These are phyloP conservation scores for Solanum chiquidenum DNA, from an alignment of 257 asterid genomes.

Conservation along the genomic window DNA sequence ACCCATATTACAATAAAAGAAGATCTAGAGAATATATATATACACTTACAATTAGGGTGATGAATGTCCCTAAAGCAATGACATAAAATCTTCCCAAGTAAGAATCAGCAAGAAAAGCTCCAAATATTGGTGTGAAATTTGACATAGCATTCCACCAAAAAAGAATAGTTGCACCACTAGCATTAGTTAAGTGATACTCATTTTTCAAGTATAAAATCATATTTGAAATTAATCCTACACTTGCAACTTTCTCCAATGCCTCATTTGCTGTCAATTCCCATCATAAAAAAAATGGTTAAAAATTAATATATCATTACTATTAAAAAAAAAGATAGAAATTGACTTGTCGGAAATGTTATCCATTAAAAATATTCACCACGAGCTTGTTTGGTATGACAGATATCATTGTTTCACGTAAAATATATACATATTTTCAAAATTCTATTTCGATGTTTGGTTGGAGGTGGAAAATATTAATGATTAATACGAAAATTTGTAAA, in stretches of 20 bases:
- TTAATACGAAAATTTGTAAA: too few relatives aligned
- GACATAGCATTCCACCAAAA: slow-evolving; percentile 56
- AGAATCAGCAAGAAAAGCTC: slow-evolving; percentile 80
- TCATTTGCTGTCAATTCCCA: slow-evolving; percentile 45
- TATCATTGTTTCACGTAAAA: neutral
- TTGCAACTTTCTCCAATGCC: slow-evolving; percentile 66
- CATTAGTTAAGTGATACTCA: slow-evolving; percentile 40
- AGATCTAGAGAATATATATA: neutral
- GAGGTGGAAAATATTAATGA: neutral
- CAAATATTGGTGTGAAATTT: slow-evolving; percentile 56
- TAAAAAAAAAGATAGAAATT: neutral
- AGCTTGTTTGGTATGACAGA: neutral
- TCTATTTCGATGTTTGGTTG: neutral
- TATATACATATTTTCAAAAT: neutral
- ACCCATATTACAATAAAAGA: neutral
- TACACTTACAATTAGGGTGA: slow-evolving; percentile 31
- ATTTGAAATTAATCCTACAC: slow-evolving; percentile 46
- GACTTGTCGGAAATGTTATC: neutral
- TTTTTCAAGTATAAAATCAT: slow-evolving; percentile 44
- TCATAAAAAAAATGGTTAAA: neutral
- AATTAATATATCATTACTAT: neutral
- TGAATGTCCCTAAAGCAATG: slow-evolving; percentile 34
- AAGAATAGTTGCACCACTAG: slow-evolving; percentile 28
- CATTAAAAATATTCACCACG: neutral
- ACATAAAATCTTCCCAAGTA: slow-evolving; percentile 61